Evolutionary conservation across 768 basidiomycete species (phyloP), one percentile per base, ranked within the genome.

Genomic region (Rhodocollybia butyracea): DNA sequence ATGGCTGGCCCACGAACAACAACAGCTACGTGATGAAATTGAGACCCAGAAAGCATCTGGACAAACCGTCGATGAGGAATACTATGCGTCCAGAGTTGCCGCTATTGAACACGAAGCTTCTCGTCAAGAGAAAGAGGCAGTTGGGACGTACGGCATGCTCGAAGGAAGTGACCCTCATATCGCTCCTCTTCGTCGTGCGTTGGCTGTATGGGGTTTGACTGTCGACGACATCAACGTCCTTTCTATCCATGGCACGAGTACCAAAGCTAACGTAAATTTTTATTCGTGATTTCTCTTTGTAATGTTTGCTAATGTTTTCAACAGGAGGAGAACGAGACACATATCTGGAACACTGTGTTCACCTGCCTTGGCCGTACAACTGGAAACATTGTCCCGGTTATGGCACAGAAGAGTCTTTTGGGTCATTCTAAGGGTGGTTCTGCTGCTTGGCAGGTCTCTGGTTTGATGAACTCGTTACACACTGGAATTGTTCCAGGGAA

Each of bases 401-500:
- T 98, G 70, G 94, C 97, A 2, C 97, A 98, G 72, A 99, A 99
- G 82, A 93, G 89, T 69, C 79, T 99, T 47, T 88, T 96, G 29
- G 97, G 97, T 58, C 96, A 99, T 68, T 88, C 96, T 11, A 99
- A 99, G 79, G 97, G 97, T 70, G 97, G 96, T 58, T 92, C 97
- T n/a, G 96, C 96, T 53, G 91, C 94, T 2, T 98, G 94, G 96
- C 92, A 94, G 73, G 84, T 97, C 80, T 88, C 86, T 63, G 97
- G 97, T 61, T 78, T 98, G 54, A 72, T 94, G 53, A 94, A 99
- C 69, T 85, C 86, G 11, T 80, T 99, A 58, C 79, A 77, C 59
- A 84, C 85, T 42, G 97, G 95, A 51, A 81, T 96, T 59, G 79
- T 99, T 60, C 95, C 97, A 6, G 95, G 94, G 39, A 98, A 98